phyloP scores from a whole-genome alignment of 2,329 filamentous ascomycete genomes.

The Calonectria pauciramosa region DNA sequence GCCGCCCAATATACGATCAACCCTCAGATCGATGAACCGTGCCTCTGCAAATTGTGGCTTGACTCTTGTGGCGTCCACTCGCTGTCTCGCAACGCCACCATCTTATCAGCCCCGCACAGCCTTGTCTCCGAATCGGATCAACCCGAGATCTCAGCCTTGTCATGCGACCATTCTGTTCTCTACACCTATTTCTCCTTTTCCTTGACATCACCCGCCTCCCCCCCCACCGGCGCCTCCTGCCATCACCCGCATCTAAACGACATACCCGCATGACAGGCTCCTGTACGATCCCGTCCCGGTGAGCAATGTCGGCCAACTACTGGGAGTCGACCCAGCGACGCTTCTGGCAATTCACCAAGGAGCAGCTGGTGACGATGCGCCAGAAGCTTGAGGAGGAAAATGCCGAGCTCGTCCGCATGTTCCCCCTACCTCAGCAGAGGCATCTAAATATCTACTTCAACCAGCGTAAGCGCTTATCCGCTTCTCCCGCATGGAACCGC shows the following conservation, averaged over 20 bases:
- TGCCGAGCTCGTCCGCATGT: slow-evolving; percentile 80
- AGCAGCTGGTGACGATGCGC: slow-evolving; percentile 82
- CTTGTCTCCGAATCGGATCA: slow-evolving; percentile 23
- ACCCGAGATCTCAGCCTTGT: slow-evolving; percentile 25
- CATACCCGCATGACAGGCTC: slow-evolving; percentile 16
- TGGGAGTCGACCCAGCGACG: slow-evolving; percentile 95
- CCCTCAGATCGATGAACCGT: slow-evolving; percentile 8
- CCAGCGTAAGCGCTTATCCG: slow-evolving; percentile 72
- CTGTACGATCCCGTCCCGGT: slow-evolving; percentile 28
- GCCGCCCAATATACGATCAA: slow-evolving; percentile 9
- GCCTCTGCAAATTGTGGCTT: slow-evolving; percentile 16
- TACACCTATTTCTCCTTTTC: not conserved
- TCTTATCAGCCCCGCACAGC: slow-evolving; percentile 28
- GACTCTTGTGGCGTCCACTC: slow-evolving; percentile 8
- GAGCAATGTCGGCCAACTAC: slow-evolving; percentile 90
- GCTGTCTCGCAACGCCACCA: not conserved
- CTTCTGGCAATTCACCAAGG: slow-evolving; percentile 91
- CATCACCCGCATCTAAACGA: not conserved
- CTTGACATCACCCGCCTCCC: not conserved
- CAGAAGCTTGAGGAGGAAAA: slow-evolving; percentile 84
- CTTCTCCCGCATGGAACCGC: not conserved
- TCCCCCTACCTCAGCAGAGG: slow-evolving; percentile 84
- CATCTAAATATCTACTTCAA: slow-evolving; percentile 94
- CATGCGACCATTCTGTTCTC: slow-evolving; percentile 8
- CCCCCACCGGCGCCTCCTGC: not conserved